Evolutionary conservation across 2,329 filamentous ascomycete species (phyloP).

Genomic region (Cercospora sp.): DNA sequence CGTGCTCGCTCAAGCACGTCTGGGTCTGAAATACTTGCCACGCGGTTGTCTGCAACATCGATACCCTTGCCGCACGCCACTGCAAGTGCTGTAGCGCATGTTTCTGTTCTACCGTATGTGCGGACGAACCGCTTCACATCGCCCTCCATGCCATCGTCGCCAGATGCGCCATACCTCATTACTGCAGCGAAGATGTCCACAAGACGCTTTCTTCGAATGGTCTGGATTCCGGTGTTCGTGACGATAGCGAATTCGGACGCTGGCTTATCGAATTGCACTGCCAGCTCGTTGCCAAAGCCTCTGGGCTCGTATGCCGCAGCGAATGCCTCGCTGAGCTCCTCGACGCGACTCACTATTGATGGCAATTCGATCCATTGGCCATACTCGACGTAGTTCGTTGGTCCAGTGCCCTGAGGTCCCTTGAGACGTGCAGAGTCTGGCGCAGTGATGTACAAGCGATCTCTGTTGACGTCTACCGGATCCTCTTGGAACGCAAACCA

Average conservation of each 20-base stretch:
- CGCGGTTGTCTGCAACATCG: slow-evolving; percentile 72
- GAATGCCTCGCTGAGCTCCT: slow-evolving; percentile 72
- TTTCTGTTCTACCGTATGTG: slow-evolving; percentile 84
- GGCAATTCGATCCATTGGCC: slow-evolving; percentile 77
- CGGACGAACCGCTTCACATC: slow-evolving; percentile 82
- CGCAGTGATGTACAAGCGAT: slow-evolving; percentile 77
- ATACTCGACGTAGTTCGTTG: slow-evolving; percentile 70
- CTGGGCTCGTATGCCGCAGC: slow-evolving; percentile 65
- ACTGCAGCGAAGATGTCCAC: slow-evolving; percentile 90
- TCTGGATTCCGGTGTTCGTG: slow-evolving; percentile 86
- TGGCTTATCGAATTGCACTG: slow-evolving; percentile 87
- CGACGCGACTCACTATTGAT: slow-evolving; percentile 74
- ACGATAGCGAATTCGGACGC: slow-evolving; percentile 85
- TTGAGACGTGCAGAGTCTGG: slow-evolving; percentile 76
- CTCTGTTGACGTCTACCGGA: slow-evolving; percentile 48
- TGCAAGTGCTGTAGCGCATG: slow-evolving; percentile 84
- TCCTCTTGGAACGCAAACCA: slow-evolving; percentile 78
- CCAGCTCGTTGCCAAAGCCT: slow-evolving; percentile 92
- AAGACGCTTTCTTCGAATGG: slow-evolving; percentile 77
- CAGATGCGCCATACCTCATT: slow-evolving; percentile 63
- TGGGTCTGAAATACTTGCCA: slow-evolving; percentile 74
- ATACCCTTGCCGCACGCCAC: slow-evolving; percentile 93
- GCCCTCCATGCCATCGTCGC: slow-evolving; percentile 76
- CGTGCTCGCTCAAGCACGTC: slow-evolving; percentile 82
- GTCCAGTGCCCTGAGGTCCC: slow-evolving; percentile 40